Conservation (phyloP, 352 stramenopile genomes). For the Phytophthora hybrid region DNA sequence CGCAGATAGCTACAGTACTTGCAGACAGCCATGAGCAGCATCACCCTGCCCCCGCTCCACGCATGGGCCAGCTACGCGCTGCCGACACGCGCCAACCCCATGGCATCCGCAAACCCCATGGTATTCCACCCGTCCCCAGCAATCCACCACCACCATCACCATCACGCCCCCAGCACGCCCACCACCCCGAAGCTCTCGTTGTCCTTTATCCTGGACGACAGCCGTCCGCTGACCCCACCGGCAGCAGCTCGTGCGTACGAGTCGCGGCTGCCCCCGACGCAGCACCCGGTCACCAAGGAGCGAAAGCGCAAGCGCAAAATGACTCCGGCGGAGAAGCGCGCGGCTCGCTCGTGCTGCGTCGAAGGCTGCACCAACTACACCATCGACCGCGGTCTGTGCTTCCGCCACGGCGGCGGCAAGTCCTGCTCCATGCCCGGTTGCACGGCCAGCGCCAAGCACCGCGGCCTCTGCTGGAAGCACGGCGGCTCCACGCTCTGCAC, state of each 20-base stretch:
- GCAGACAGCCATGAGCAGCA: constrained; percentile 15
- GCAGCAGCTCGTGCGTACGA: neutral
- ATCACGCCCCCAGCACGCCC: neutral
- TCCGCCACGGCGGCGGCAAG: constrained; percentile 56
- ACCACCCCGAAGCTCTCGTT: constrained; percentile 32
- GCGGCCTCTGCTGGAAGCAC: constrained; percentile 47
- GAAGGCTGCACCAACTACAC: constrained; percentile 60
- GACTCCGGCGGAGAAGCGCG: constrained; percentile 14
- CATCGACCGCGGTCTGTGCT: constrained; percentile 59
- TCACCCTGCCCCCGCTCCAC: constrained; percentile 23
- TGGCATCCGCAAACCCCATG: constrained; percentile 8
- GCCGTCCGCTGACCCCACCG: constrained; percentile 13
- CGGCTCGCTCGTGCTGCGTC: constrained; percentile 47
- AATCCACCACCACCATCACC: neutral
- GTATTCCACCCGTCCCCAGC: constrained; percentile 16
- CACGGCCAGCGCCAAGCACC: constrained; percentile 59
- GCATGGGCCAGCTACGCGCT: constrained; percentile 18
- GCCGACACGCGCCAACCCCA: constrained; percentile 7
- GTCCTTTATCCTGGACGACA: constrained; percentile 38
- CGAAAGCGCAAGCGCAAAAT: constrained; percentile 3
- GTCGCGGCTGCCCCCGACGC: neutral
- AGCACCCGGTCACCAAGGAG: neutral
- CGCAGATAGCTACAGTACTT: constrained; percentile 7
- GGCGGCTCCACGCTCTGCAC: constrained; percentile 51
- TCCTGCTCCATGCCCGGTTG: constrained; percentile 53